These are phyloP conservation scores for Fusarium multiceps DNA, from an alignment of 2,329 filamentous ascomycete genomes.

Conservation along the genomic window DNA sequence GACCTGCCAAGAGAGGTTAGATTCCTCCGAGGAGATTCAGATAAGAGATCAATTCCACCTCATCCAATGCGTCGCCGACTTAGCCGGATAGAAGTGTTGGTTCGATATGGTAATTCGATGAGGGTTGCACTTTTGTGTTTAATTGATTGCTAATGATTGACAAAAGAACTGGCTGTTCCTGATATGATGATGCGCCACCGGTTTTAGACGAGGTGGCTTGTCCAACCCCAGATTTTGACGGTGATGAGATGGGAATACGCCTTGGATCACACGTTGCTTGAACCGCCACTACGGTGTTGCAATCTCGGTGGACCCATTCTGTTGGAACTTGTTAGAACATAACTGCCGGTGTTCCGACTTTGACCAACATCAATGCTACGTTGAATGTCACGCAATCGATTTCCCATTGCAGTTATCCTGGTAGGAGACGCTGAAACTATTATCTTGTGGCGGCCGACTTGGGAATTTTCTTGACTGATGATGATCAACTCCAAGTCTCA, in stretches of 20 bases:
- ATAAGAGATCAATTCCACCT: background rate
- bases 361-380: background rate
- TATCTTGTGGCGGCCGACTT: background rate
- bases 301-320: background rate
- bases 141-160: background rate
- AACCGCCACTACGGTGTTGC: background rate
- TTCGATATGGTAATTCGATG: background rate
- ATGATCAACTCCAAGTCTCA: background rate
- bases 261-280: background rate
- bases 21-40: background rate
- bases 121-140: background rate
- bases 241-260: background rate
- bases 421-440: rapidly evolving
- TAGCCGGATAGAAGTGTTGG: slow-evolving; percentile 3
- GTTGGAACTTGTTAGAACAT: slow-evolving; percentile 14
- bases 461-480: rapidly evolving
- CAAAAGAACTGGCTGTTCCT: background rate
- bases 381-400: background rate
- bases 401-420: background rate
- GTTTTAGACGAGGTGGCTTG: background rate
- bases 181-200: background rate
- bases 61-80: slow-evolving; percentile 11
- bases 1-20: slow-evolving; percentile 19
- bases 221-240: no score
- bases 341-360: slow-evolving; percentile 10